Evolutionary conservation across 2,329 filamentous ascomycete species (phyloP), one percentile per base, ranked within the genome.

Genomic region (Cryphonectria naterciae): DNA sequence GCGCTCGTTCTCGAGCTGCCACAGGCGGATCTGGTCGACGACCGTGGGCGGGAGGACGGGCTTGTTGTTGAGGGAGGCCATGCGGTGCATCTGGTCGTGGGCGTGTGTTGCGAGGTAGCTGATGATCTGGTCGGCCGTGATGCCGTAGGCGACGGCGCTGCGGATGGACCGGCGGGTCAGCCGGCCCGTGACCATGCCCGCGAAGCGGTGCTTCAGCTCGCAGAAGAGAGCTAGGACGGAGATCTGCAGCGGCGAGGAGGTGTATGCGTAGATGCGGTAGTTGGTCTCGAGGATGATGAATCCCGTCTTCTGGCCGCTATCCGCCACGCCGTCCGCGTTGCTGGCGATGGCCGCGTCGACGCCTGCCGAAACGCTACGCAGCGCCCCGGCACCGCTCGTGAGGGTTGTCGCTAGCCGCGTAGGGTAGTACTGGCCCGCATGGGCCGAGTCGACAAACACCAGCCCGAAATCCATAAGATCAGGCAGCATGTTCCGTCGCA

Each of bases 261-360:
- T 98, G 83, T 99, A 99, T 43, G 96, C 96, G 83, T 99, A 99
- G 75, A 99, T 84, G 37, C 96, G 93, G 83, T 98, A 98, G 83
- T 99, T 99, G 11, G 96, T 99, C 84, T 99, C 96, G 75, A 99
- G 89, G 77, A 99, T 95, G 78, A 99, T 94, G 83, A 94, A 96
- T 73, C 95, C 95, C 77, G 91, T 90, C 73, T 85, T 81, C 25
- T 87, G 83, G 67, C 81, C 77, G 35, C 80, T 77, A 25, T 64
- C 77, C 78, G 1, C 80, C 74, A 58, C 77, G 22, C 80, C 75
- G 25, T 79, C 80, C 25, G 88, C 82, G n/a, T 86, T 87, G 28
- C 87, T 86, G 46, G 87, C 75, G 90, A 70, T 86, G 10, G 91
- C 91, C 58, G 91, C 91, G 41, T 89, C 86, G 75, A 95, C 89